Evolutionary conservation across 805 yeast species (phyloP), one percentile per base, ranked within the genome.

Genomic region (Cyberlindnera nakhonratchasimensis): DNA sequence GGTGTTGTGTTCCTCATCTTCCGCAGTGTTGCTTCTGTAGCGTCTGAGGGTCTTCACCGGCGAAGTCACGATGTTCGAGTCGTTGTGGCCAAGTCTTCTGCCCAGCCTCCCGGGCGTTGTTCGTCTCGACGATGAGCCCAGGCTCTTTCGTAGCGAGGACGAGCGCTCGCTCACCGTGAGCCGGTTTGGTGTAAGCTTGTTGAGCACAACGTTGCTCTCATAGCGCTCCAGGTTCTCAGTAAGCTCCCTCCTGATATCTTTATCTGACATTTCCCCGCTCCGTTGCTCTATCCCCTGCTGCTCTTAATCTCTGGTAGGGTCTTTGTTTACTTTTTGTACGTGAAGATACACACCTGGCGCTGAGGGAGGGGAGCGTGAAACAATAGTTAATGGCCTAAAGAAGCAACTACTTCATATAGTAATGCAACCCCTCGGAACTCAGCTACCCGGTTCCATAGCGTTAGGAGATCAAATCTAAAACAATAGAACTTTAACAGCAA

Each of bases 21-120:
- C 36, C 16, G 36, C 36, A 12, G 36, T 50, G 13, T 40, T 30
- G 12, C 35, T 37, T 10, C 38, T 38, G 29, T 40, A 44, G 7
- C 51, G 41, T 23, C 53, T 45, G 36, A 46, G 30, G 9, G 52
- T 44, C 38, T 53, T 56, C 5, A 56, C 47, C 5, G 60, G 60
- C 1, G 60, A 54, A 2, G 57, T 51, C 6, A 47, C 46, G 10
- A 54, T 50, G 30, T 48, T 48, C 19, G 57, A 47, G 33, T 52
- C 59, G 30, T 44, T 39, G 18, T 48, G 50, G 8, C 42, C 42
- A 16, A 5, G 19, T 5, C 38, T 21, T 24, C 39, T 26, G 13
- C 29, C 42, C 17, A 23, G 37, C 25, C 30, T 25, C 17, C 37
- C 33, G 32, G 46, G 34, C 6, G 29, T 18, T 36, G 35, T 18